Evolutionary conservation across 2,329 filamentous ascomycete species (phyloP), one percentile per base, ranked within the genome.

Genomic region (Pseudocercospora ulei): DNA sequence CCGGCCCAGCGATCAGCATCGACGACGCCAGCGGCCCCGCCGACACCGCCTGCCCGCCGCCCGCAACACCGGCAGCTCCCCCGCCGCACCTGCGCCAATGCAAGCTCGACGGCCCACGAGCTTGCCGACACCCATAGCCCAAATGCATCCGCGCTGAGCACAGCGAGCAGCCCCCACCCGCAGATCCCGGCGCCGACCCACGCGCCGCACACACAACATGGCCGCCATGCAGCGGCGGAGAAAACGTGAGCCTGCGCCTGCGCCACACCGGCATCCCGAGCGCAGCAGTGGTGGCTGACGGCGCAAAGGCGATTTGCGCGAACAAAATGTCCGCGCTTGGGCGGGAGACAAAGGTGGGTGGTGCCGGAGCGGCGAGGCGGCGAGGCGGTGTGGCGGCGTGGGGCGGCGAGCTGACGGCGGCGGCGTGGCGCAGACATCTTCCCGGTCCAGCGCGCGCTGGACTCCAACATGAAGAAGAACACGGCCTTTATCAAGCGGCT

Each of bases 401-500:
- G 14, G n/a, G 12, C 11, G 20, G 22, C 27, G 14, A 23, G 26
- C 28, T 39, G 28, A 38, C 23, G 12, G n/a, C n/a, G n/a, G n/a
- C 8, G 9, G 14, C 19, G 35, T 29, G 17, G 17, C n/a, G 20
- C 51, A 92, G 86, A 83, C 68, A 67, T 92, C 47, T 85, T 92
- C 57, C 65, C 75, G 38, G 78, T 90, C 52, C 78, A 76, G 62
- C 73, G 75, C 57, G 81, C 82, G 18, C 79, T 96, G 57, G 88
- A 96, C 63, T 94, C 88, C 36, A 90, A 87, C 35, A 72, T 96
- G 62, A 95, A 94, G 68, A 96, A 95, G 70, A 96, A 96, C 56
- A 96, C 88, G 3, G 86, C 87, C 50, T 95, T 96, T 62, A 96
- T 96, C 59, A 95, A 94, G 65, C 84, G 88, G 56, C 72, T 96